phyloP scores from a whole-genome alignment of 2,329 filamentous ascomycete species.

The Talaromyces atroroseus region DNA sequence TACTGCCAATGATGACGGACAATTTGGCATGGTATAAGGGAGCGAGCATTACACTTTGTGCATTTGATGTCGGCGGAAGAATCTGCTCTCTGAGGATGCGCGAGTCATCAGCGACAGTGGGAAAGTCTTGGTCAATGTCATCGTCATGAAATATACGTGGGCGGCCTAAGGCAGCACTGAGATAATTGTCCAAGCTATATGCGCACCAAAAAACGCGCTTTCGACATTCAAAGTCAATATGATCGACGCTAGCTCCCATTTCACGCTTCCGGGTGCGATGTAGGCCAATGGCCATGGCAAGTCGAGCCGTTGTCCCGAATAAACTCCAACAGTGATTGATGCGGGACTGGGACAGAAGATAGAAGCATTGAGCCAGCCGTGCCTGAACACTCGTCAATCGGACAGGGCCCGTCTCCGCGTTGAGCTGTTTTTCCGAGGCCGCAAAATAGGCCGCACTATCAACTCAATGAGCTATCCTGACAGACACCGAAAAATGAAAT shows the following conservation, averaged over 20 bases:
- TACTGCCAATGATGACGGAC: constrained; percentile 40
- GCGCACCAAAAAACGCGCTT: constrained; percentile 53
- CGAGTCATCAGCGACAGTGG: constrained; percentile 17
- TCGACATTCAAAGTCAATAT: constrained; percentile 19
- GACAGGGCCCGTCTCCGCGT: constrained; percentile 28
- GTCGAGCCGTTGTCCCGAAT: constrained; percentile 28
- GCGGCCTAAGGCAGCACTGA: constrained; percentile 53
- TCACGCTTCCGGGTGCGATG: constrained; percentile 19
- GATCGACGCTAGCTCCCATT: background rate
- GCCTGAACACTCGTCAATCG: constrained; percentile 36
- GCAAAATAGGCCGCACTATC: constrained; percentile 18
- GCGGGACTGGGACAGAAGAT: constrained; percentile 28
- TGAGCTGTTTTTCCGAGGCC: constrained; percentile 26
- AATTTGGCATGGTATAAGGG: constrained; percentile 43
- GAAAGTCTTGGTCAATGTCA: constrained; percentile 49
- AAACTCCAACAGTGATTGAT: constrained; percentile 33
- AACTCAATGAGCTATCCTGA: constrained; percentile 14
- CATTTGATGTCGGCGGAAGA: constrained; percentile 20
- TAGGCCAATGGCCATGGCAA: constrained; percentile 31
- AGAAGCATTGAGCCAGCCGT: constrained; percentile 34
- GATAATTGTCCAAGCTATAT: constrained; percentile 54
- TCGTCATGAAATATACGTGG: constrained; percentile 55
- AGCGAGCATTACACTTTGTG: constrained; percentile 41
- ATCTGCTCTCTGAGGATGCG: constrained; percentile 17
- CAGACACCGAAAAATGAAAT: background rate